These are phyloP conservation scores for Ogataea glucozyma DNA, from an alignment of 805 yeast genomes.

Conservation along the genomic window DNA sequence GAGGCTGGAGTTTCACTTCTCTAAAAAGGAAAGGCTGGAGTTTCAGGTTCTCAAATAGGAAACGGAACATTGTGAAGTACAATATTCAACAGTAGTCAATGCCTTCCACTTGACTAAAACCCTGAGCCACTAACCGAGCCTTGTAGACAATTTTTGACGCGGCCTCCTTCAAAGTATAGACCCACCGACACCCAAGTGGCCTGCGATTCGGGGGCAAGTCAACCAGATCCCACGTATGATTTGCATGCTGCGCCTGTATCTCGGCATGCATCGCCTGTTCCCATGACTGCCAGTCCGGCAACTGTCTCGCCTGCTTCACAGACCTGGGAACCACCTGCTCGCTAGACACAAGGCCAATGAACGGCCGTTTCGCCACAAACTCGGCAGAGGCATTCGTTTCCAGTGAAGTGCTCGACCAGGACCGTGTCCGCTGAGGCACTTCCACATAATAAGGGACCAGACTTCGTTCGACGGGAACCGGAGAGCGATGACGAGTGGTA, in stretches of 20 bases:
- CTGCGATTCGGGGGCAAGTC: not conserved
- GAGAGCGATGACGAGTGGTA: no score
- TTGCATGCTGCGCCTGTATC: no score
- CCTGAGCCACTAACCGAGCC: not conserved
- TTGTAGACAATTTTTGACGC: not conserved
- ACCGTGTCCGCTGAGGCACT: not conserved
- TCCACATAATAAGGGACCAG: not conserved
- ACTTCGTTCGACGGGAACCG: no score
- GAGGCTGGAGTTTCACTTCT: no score
- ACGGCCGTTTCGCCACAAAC: not conserved
- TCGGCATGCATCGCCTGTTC: no score
- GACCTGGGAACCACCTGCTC: not conserved
- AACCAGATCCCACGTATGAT: no score
- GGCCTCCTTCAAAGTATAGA: not conserved
- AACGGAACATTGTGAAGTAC: no score
- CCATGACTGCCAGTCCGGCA: no score
- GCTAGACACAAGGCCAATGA: not conserved
- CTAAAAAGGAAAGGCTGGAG: no score
- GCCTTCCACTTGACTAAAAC: not conserved
- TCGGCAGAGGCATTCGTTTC: no score
- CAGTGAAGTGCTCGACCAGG: not conserved
- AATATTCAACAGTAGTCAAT: no score
- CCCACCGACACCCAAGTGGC: not conserved
- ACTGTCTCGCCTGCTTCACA: not conserved
- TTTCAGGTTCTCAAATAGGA: no score